A percentile compares a stretch with the other conserved stretches of the same genome.
Evolutionary conservation across 2,329 filamentous ascomycete species (phyloP).

Genomic region (Metarhizium anisopliae): DNA sequence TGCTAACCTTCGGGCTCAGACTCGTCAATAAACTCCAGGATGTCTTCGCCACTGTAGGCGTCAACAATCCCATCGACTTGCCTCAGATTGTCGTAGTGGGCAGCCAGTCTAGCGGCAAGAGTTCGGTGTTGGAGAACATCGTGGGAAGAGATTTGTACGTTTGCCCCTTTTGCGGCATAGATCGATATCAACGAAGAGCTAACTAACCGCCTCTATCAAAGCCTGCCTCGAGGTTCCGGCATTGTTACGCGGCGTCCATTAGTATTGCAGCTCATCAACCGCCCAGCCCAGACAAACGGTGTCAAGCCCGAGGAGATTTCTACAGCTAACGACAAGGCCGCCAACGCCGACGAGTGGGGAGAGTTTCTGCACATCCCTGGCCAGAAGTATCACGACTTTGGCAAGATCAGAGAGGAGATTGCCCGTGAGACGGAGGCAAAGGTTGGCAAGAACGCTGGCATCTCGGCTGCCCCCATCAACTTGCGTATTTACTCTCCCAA

Average conservation of each 20-base stretch:
- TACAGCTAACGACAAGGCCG: constrained; percentile 68
- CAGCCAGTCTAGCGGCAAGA: constrained; percentile 98
- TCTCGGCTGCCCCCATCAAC: constrained; percentile 95
- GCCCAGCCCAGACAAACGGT: constrained; percentile 66
- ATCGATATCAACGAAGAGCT: neutral
- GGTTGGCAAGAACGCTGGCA: constrained; percentile 91
- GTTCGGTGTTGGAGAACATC: constrained; percentile 97
- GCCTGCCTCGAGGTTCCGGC: constrained; percentile 90
- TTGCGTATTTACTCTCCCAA: constrained; percentile 97
- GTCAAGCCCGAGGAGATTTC: constrained; percentile 56
- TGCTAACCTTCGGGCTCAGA: constrained; percentile 25
- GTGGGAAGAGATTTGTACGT: constrained; percentile 97
- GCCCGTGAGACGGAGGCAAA: constrained; percentile 93
- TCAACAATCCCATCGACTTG: constrained; percentile 98
- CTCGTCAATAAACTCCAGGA: constrained; percentile 99
- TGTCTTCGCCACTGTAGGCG: constrained; percentile 96
- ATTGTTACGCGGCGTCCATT: constrained; percentile 95
- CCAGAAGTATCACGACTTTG: constrained; percentile 96
- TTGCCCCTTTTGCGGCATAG: constrained; percentile 12
- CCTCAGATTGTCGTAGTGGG: constrained; percentile 97
- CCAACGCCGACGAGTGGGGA: constrained; percentile 94
- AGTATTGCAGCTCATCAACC: constrained; percentile 96
- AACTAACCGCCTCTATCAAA: constrained; percentile 27
- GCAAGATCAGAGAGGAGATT: constrained; percentile 97
- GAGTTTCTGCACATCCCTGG: constrained; percentile 97